phyloP scores from a whole-genome alignment of 2,329 filamentous ascomycete genomes.

The Pseudocercospora ulei region DNA sequence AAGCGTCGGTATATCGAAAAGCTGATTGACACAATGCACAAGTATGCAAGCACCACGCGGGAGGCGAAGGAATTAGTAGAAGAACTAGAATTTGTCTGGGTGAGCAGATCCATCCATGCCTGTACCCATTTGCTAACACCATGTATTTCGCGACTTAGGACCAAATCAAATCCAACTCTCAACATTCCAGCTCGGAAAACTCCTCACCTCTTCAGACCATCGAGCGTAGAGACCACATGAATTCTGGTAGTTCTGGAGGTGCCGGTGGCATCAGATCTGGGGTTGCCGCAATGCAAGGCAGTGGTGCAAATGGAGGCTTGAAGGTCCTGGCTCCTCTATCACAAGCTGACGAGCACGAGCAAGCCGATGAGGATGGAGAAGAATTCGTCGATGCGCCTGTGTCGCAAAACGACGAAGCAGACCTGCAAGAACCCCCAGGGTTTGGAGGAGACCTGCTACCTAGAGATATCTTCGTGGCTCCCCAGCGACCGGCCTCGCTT shows the following conservation, averaged over 20 bases:
- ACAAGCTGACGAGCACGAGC: conserved; percentile 46
- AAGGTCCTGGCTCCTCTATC: conserved; percentile 74
- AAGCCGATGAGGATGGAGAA: conserved; percentile 37
- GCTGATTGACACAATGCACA: conserved; percentile 92
- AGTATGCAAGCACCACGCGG: conserved; percentile 74
- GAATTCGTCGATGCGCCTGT: conserved; percentile 45
- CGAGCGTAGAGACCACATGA: conserved; percentile 33
- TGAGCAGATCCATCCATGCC: background rate
- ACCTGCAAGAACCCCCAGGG: conserved; percentile 22
- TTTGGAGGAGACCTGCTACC: conserved; percentile 14
- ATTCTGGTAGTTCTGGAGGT: conserved; percentile 25
- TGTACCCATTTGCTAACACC: background rate
- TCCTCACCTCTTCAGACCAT: conserved; percentile 28
- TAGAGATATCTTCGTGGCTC: conserved; percentile 14
- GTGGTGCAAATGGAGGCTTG: conserved; percentile 22
- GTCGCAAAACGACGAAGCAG: conserved; percentile 37
- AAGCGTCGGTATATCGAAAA: conserved; percentile 91
- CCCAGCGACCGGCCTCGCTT: conserved; percentile 11
- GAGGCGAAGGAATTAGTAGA: conserved; percentile 79
- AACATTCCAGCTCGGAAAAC: conserved; percentile 29
- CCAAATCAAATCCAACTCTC: conserved; percentile 70
- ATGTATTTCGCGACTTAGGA: conserved; percentile 41
- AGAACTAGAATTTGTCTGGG: conserved; percentile 97
- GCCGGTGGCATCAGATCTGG: conserved; percentile 24
- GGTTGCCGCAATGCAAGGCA: conserved; percentile 27